These are phyloP conservation scores for Poronia punctata DNA, from an alignment of 495 filamentous ascomycete species.

Conservation along the genomic window DNA sequence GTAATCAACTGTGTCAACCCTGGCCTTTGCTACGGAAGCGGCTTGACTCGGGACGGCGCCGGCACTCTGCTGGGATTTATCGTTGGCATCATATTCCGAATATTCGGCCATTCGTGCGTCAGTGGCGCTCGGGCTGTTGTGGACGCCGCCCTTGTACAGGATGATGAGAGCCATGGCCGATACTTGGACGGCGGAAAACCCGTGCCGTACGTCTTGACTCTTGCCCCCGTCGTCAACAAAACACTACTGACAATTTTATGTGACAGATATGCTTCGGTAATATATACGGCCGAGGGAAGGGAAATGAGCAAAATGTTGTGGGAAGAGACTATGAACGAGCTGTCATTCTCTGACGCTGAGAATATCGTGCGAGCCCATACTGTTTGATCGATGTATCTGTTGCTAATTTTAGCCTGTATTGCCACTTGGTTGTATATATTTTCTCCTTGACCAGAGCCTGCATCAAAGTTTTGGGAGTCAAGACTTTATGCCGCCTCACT, in stretches of 20 bases:
- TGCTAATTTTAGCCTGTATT: background rate
- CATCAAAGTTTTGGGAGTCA: background rate
- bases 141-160: conserved; percentile 1
- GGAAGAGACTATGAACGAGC: conserved; percentile 36
- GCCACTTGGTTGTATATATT: too few species aligned
- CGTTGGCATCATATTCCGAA: background rate
- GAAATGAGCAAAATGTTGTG: conserved; percentile 26
- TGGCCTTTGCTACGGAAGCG: conserved; percentile 20
- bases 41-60: conserved; percentile 8
- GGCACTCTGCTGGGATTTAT: conserved; percentile 8
- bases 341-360: conserved; percentile 27
- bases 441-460: too few species aligned
- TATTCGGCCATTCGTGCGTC: conserved; percentile 4
- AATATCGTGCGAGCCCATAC: background rate
- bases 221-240: background rate
- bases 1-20: conserved; percentile 13
- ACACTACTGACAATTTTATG: background rate
- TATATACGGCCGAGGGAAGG: conserved; percentile 32
- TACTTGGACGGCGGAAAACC: conserved; percentile 13
- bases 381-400: background rate
- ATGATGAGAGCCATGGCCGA: conserved; percentile 1
- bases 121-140: conserved; percentile 2
- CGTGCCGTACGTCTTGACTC: conserved; percentile 24
- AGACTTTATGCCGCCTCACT: too few species aligned
- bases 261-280: conserved; percentile 1